These are phyloP conservation scores for Daldinia loculata DNA, from an alignment of 495 filamentous ascomycete genomes.

Conservation along the genomic window DNA sequence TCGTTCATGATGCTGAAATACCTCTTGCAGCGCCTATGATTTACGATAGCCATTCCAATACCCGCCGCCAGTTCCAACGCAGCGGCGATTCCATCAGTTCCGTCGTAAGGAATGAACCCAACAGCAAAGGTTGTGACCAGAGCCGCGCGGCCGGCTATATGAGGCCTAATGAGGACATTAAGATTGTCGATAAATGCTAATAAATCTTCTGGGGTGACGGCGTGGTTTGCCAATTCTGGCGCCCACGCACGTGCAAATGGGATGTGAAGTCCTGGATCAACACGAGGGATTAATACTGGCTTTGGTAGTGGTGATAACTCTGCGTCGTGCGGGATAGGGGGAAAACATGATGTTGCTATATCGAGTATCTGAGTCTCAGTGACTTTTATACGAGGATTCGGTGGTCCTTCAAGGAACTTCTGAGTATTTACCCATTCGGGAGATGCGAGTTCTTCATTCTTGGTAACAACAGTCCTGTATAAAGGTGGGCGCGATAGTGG, in stretches of 20 bases:
- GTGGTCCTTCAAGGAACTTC: background rate
- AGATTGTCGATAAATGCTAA: slow-evolving; percentile 44
- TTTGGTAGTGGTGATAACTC: slow-evolving; percentile 25
- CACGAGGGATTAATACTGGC: slow-evolving; percentile 40
- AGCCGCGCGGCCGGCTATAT: slow-evolving; percentile 20
- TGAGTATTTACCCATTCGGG: slow-evolving; percentile 10
- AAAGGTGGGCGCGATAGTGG: slow-evolving; percentile 5
- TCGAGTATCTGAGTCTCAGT: slow-evolving; percentile 28
- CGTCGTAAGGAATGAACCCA: slow-evolving; percentile 31
- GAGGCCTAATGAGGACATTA: slow-evolving; percentile 38
- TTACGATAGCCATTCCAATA: slow-evolving; percentile 14
- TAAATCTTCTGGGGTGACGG: slow-evolving; percentile 34
- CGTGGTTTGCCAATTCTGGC: slow-evolving; percentile 30
- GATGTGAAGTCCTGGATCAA: slow-evolving; percentile 28
- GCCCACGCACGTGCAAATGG: slow-evolving; percentile 41
- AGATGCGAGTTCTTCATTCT: background rate
- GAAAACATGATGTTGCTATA: slow-evolving; percentile 20
- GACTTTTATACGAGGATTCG: background rate
- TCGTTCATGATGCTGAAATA: slow-evolving; percentile 37
- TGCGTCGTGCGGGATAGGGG: slow-evolving; percentile 7
- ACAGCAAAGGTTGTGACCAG: slow-evolving; percentile 20
- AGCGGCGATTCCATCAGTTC: slow-evolving; percentile 23
- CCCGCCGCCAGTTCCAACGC: slow-evolving; percentile 23
- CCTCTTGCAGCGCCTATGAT: slow-evolving; percentile 16
- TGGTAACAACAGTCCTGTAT: slow-evolving; percentile 2